These are phyloP conservation scores for Phyllachora maydis DNA, from an alignment of 2,329 filamentous ascomycete genomes.

Conservation along the genomic window DNA sequence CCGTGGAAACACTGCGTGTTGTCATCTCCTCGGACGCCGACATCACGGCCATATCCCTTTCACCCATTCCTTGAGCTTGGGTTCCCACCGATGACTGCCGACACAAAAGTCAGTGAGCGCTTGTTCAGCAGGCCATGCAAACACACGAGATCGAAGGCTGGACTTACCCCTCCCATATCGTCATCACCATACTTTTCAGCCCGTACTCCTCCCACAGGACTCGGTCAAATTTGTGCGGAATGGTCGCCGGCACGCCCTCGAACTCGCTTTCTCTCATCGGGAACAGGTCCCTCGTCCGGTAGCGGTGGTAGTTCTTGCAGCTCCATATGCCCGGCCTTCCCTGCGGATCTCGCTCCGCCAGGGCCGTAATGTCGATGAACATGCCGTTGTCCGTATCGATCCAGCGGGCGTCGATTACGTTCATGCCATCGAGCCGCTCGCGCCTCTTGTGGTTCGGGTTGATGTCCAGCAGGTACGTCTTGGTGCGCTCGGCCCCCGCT, in stretches of 20 bases:
- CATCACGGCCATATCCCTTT: no score
- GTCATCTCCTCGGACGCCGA: no score
- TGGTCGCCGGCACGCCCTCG: slow-evolving; percentile 48
- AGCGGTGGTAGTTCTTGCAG: slow-evolving; percentile 65
- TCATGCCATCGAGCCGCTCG: slow-evolving; percentile 15
- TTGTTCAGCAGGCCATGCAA: background rate
- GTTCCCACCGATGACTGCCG: slow-evolving; percentile 37
- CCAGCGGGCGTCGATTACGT: slow-evolving; percentile 26
- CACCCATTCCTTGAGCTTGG: slow-evolving; percentile 37
- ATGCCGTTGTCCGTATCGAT: slow-evolving; percentile 23
- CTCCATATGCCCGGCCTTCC: slow-evolving; percentile 44
- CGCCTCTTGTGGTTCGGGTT: slow-evolving; percentile 20
- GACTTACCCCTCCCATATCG: slow-evolving; percentile 40
- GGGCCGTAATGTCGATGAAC: slow-evolving; percentile 66
- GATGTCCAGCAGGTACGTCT: slow-evolving; percentile 25
- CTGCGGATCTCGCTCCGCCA: slow-evolving; percentile 44
- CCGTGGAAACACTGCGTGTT: no score
- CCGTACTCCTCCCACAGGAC: slow-evolving; percentile 47
- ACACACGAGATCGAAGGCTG: slow-evolving; percentile 1
- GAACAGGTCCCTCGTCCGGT: slow-evolving; percentile 50
- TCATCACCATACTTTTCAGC: slow-evolving; percentile 34
- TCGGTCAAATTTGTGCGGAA: slow-evolving; percentile 49
- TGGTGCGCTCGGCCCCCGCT: slow-evolving; percentile 15
- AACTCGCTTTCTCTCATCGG: slow-evolving; percentile 56
- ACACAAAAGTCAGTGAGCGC: slow-evolving; percentile 4